A percentile compares a stretch with the other conserved stretches of the same genome.
Conservation (phyloP, 768 basidiomycete species). For the Ephemerocybe angulata region DNA sequence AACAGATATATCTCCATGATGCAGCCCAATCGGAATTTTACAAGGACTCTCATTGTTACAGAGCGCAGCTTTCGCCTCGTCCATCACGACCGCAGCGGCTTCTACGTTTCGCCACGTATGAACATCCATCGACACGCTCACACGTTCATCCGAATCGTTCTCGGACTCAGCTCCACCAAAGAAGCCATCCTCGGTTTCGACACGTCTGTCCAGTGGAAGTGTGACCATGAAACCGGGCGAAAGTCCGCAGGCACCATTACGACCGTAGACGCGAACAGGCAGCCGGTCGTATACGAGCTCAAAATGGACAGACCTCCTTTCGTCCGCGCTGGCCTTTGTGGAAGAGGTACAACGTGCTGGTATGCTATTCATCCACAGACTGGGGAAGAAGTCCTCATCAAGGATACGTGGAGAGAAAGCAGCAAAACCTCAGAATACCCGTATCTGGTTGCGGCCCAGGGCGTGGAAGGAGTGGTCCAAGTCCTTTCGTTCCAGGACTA, state of each 20-base stretch:
- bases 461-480: background rate
- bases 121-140: background rate
- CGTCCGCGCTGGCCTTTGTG: background rate
- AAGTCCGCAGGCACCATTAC: background rate
- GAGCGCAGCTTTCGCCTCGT: conserved; percentile 1
- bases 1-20: conserved; percentile 2
- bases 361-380: background rate
- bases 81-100: conserved; percentile 5
- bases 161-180: background rate
- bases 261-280: too few species aligned
- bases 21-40: conserved; percentile 3
- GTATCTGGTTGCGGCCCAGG: background rate
- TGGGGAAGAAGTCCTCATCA: background rate
- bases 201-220: background rate
- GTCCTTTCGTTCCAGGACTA: background rate
- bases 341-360: background rate
- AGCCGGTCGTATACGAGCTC: background rate
- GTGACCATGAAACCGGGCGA: background rate
- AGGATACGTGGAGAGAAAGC: background rate
- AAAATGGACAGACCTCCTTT: background rate
- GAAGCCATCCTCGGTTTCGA: background rate
- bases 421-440: background rate
- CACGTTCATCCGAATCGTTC: conserved; percentile 1
- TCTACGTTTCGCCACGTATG: background rate
- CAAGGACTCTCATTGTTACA: background rate